Conservation (phyloP, 768 basidiomycete genomes). For the Amanita exitialis region DNA sequence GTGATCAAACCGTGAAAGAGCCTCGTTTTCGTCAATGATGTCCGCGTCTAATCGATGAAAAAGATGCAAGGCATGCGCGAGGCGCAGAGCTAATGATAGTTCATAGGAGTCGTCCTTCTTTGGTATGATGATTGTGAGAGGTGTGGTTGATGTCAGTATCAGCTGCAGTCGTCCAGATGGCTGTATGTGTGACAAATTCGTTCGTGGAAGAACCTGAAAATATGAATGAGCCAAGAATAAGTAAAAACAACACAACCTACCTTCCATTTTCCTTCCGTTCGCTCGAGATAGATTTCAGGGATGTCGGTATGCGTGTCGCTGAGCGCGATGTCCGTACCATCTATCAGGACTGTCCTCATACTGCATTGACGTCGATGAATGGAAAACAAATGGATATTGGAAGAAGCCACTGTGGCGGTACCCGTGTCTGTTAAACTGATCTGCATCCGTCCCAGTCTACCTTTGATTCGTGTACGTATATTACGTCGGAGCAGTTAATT, state of each 20-base stretch:
- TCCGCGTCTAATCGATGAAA: conserved; percentile 66
- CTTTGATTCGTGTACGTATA: background rate
- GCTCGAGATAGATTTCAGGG: background rate
- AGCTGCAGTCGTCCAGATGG: conserved; percentile 53
- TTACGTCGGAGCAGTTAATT: background rate
- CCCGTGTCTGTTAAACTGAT: background rate
- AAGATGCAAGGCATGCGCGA: conserved; percentile 56
- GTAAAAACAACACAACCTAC: background rate
- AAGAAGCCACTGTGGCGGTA: conserved; percentile 4
- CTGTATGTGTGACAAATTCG: conserved; percentile 8
- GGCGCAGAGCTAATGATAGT: conserved; percentile 46
- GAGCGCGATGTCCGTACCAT: background rate
- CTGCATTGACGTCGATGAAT: background rate
- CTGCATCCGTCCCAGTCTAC: background rate
- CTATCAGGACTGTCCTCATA: background rate
- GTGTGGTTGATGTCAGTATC: conserved; percentile 44
- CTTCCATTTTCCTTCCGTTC: background rate
- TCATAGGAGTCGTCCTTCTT: conserved; percentile 24
- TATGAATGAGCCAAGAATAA: background rate
- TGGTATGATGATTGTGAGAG: conserved; percentile 47
- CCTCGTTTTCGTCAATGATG: conserved; percentile 38
- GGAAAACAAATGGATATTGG: conserved; percentile 10
- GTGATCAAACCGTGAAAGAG: conserved; percentile 13
- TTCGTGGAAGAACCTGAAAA: conserved; percentile 4
- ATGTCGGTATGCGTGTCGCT: background rate